A percentile compares a stretch with the other conserved stretches of the same genome.
phyloP scores from a whole-genome alignment of 1,139 yeast genomes.

The Sporopachydermia cereana region DNA sequence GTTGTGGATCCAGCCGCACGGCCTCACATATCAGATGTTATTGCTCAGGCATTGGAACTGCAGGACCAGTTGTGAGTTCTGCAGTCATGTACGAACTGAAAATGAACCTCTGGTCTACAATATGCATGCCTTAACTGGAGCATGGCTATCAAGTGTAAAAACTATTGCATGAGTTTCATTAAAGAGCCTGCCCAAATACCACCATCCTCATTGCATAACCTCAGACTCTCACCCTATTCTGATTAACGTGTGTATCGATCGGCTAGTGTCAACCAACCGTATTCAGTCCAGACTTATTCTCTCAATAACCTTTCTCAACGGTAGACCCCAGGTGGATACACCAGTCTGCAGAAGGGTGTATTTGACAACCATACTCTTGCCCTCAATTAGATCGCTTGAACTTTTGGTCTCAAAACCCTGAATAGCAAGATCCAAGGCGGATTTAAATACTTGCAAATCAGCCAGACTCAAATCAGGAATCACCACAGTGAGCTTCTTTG shows the following conservation, averaged over 20 bases:
- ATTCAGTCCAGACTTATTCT: not conserved
- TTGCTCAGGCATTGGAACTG: constrained; percentile 34
- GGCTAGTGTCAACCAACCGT: too few species aligned
- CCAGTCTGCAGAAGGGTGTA: constrained; percentile 6
- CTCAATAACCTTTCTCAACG: constrained; percentile 2
- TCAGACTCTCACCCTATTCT: too few species aligned
- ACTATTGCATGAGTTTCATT: too few species aligned
- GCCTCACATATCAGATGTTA: constrained; percentile 49
- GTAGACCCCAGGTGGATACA: constrained; percentile 5
- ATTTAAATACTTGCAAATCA: not conserved
- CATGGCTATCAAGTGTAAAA: too few species aligned
- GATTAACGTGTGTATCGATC: too few species aligned
- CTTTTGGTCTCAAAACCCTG: not conserved
- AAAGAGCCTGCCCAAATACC: too few species aligned
- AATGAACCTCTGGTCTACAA: too few species aligned
- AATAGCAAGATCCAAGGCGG: constrained; percentile 2
- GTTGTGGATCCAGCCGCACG: constrained; percentile 46
- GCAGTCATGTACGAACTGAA: too few species aligned
- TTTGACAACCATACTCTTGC: constrained; percentile 1
- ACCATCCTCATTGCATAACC: too few species aligned
- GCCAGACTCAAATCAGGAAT: not conserved
- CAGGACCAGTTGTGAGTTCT: constrained; percentile 16
- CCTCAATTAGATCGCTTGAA: not conserved
- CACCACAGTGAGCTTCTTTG: not conserved
- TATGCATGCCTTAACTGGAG: too few species aligned